Evolutionary conservation across 495 filamentous ascomycete genomes (phyloP).

Genomic region (Aspergillus homomorphus): DNA sequence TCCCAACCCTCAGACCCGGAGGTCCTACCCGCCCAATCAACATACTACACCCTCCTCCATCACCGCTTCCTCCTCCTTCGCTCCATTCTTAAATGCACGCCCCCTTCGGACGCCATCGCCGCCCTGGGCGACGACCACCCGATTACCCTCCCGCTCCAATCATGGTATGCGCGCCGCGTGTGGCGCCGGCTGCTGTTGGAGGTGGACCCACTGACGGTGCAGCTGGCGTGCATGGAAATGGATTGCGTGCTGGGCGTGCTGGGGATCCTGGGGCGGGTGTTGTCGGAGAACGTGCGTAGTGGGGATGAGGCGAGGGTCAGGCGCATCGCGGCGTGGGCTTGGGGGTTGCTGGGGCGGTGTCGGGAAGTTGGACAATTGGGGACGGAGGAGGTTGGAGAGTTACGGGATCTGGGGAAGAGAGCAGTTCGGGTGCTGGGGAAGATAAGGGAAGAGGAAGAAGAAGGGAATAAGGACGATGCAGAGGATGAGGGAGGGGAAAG

Average conservation of each 20-base stretch:
- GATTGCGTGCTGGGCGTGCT: slow-evolving; percentile 54
- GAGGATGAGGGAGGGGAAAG: slow-evolving; percentile 10
- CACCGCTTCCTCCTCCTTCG: slow-evolving; percentile 59
- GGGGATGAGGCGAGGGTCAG: slow-evolving; percentile 45
- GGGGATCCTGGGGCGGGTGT: slow-evolving; percentile 35
- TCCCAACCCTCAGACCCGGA: slow-evolving; percentile 4
- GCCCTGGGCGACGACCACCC: slow-evolving; percentile 56
- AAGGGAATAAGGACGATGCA: slow-evolving; percentile 22
- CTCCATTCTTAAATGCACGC: slow-evolving; percentile 50
- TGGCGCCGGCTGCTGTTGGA: slow-evolving; percentile 50
- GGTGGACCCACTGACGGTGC: slow-evolving; percentile 62
- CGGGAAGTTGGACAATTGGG: slow-evolving; percentile 46
- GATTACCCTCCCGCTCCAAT: slow-evolving; percentile 48
- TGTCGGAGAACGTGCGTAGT: slow-evolving; percentile 42
- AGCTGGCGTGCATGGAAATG: slow-evolving; percentile 67
- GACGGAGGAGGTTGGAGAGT: slow-evolving; percentile 51
- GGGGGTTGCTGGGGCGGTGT: slow-evolving; percentile 50
- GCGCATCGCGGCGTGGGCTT: slow-evolving; percentile 48
- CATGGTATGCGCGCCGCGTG: slow-evolving; percentile 40
- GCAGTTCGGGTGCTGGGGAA: slow-evolving; percentile 42
- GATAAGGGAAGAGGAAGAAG: slow-evolving; percentile 38
- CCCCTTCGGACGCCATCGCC: slow-evolving; percentile 47
- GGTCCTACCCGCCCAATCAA: slow-evolving; percentile 49
- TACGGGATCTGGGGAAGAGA: slow-evolving; percentile 46
- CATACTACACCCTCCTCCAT: slow-evolving; percentile 62